Percentiles rank a stretch among this genome's conserved stretches.
phyloP scores from a whole-genome alignment of 257 asterid species.

The Fraxinus anomala region DNA sequence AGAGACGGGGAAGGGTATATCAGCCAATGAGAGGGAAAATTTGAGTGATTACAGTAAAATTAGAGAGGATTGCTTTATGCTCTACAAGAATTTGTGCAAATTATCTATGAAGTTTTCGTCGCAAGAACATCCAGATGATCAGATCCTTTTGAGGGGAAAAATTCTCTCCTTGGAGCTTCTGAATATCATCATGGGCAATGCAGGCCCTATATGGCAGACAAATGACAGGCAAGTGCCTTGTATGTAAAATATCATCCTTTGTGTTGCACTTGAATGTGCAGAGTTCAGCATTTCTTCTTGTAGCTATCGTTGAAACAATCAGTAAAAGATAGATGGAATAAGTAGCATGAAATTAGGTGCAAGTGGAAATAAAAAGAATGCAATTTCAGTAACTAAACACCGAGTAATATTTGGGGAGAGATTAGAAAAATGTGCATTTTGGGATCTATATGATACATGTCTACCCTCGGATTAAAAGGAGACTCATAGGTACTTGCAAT shows the following conservation, averaged over 20 bases:
- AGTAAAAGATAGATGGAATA: slow-evolving; percentile 4
- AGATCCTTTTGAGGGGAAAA: slow-evolving; percentile 91
- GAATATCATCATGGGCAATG: slow-evolving; percentile 84
- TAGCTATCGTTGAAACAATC: slow-evolving; percentile 19
- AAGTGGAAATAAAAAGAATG: not conserved
- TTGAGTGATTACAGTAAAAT: slow-evolving; percentile 64
- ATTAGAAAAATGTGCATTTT: not conserved
- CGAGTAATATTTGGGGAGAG: not conserved
- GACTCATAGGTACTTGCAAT: not conserved
- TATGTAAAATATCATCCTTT: not conserved
- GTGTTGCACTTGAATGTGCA: not conserved
- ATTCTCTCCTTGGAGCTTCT: slow-evolving; percentile 90
- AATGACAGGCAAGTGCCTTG: slow-evolving; percentile 72
- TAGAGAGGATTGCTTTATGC: slow-evolving; percentile 86
- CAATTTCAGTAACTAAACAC: slow-evolving; percentile 18
- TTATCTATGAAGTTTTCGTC: slow-evolving; percentile 94
- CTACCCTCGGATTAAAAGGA: not conserved
- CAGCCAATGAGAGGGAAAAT: slow-evolving; percentile 44
- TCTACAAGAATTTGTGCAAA: slow-evolving; percentile 93
- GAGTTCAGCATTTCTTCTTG: slow-evolving; percentile 21
- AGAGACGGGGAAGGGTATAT: slow-evolving; percentile 33
- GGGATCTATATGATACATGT: not conserved
- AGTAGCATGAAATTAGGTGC: not conserved
- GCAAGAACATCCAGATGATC: slow-evolving; percentile 86
- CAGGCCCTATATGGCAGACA: slow-evolving; percentile 89